Conservation (phyloP, 192 early-diverging fungal genomes). For the Piromyces finnis region DNA sequence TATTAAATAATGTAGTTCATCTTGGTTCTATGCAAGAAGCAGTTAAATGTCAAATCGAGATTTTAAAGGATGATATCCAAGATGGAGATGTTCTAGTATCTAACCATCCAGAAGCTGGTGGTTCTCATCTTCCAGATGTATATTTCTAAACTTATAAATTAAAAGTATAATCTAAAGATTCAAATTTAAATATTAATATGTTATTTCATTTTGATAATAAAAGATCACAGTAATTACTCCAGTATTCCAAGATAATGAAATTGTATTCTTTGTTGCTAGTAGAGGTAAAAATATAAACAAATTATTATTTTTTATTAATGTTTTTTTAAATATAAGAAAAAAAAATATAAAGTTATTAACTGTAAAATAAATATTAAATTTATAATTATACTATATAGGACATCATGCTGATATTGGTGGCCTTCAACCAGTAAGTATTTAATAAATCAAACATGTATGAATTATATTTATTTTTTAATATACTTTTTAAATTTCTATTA, state of each 20-base stretch:
- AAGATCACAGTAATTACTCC: conserved; percentile 95
- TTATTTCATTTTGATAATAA: background rate
- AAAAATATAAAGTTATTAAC: too few relatives aligned
- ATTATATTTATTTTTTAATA: background rate
- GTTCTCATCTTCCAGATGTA: conserved; percentile 66
- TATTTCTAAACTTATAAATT: too few relatives aligned
- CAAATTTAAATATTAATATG: too few relatives aligned
- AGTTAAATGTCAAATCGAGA: conserved; percentile 75
- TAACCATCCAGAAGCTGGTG: conserved; percentile 90
- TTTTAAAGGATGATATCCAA: conserved; percentile 38
- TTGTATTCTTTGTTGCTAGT: conserved; percentile 89
- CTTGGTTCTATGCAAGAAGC: conserved; percentile 87
- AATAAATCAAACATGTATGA: too few relatives aligned
- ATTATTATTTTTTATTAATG: too few relatives aligned
- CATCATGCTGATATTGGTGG: background rate
- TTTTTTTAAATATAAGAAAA: too few relatives aligned
- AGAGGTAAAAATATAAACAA: conserved; percentile 15
- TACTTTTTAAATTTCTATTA: background rate
- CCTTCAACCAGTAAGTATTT: background rate
- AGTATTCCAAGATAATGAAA: conserved; percentile 57
- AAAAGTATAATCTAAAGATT: too few relatives aligned
- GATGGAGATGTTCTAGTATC: conserved; percentile 89
- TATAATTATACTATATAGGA: background rate
- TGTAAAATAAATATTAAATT: too few relatives aligned
- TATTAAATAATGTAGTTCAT: conserved; percentile 90